Percentiles rank a stretch among this genome's conserved stretches.
phyloP scores from a whole-genome alignment of 2,329 filamentous ascomycete species.

The Pyrenophora teres region DNA sequence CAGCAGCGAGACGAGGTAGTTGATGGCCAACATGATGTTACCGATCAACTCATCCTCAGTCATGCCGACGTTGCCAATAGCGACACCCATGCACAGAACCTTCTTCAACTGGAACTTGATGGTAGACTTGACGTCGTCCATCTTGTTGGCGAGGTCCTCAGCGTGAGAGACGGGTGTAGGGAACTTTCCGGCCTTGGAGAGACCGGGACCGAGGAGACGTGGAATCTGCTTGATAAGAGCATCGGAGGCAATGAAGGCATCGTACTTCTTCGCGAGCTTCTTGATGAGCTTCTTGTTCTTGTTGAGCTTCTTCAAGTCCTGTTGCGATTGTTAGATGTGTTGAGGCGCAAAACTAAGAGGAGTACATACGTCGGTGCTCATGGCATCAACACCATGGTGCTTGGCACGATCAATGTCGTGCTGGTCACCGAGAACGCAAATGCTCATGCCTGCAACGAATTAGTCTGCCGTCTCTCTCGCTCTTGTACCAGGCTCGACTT shows the following conservation, averaged over 20 bases:
- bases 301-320: constrained; percentile 99
- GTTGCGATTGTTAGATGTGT: constrained; percentile 10
- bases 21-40: constrained; percentile 99
- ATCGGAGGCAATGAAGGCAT: constrained; percentile 98
- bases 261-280: constrained; percentile 99
- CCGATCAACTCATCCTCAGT: constrained; percentile 90
- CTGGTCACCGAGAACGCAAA: constrained; percentile 83
- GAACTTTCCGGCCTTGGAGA: constrained; percentile 89
- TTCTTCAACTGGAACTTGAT: constrained; percentile 99
- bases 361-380: constrained; percentile 74
- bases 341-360: neutral
- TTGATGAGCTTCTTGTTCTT: constrained; percentile 99
- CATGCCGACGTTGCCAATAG: constrained; percentile 98
- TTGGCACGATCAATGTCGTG: constrained; percentile 99
- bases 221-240: constrained; percentile 99
- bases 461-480: constrained; percentile 5
- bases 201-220: constrained; percentile 85
- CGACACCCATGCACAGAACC: constrained; percentile 99
- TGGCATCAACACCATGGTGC: constrained; percentile 97
- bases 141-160: constrained; percentile 92
- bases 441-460: constrained; percentile 30
- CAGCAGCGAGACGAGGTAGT: constrained; percentile 98
- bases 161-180: constrained; percentile 96
- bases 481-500: constrained; percentile 8
- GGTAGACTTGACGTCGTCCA: constrained; percentile 99